Evolutionary conservation across 2,329 filamentous ascomycete genomes (phyloP).

Genomic region (Lasiodiplodia sp.): DNA sequence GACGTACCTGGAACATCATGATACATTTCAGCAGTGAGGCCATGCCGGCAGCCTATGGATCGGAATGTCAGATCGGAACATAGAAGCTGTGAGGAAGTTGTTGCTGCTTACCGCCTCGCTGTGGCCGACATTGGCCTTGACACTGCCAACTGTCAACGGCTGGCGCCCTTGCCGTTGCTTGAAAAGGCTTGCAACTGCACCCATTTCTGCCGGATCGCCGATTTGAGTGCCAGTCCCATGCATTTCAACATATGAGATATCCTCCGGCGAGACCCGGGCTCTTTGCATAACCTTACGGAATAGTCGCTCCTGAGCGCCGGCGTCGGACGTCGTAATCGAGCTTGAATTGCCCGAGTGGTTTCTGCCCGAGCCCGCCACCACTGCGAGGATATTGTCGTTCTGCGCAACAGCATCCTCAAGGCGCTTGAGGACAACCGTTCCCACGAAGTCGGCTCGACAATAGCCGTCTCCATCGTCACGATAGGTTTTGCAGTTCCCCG

Average conservation of each 20-base stretch:
- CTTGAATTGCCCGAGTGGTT: conserved; percentile 84
- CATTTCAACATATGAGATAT: conserved; percentile 87
- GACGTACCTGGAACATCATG: conserved; percentile 39
- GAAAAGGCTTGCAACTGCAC: conserved; percentile 72
- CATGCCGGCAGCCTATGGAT: conserved; percentile 63
- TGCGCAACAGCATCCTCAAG: conserved; percentile 79
- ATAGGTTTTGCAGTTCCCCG: conserved; percentile 79
- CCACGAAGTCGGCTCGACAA: conserved; percentile 80
- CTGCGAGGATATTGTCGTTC: conserved; percentile 73
- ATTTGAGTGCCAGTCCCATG: conserved; percentile 89
- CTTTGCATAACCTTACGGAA: conserved; percentile 74
- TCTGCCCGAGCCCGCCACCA: conserved; percentile 76
- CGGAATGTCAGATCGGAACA: conserved; percentile 63
- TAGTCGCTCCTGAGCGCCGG: conserved; percentile 74
- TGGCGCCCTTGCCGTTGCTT: conserved; percentile 61
- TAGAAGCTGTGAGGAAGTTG: conserved; percentile 60
- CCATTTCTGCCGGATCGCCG: conserved; percentile 83
- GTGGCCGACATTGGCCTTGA: conserved; percentile 64
- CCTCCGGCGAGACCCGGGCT: conserved; percentile 75
- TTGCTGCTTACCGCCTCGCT: conserved; percentile 63
- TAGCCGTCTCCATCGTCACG: conserved; percentile 83
- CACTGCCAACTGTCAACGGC: conserved; percentile 59
- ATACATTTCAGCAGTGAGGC: conserved; percentile 63
- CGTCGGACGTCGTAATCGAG: conserved; percentile 85
- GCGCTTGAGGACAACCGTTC: conserved; percentile 77